Evolutionary conservation across 805 yeast species (phyloP), one percentile per base, ranked within the genome.

Genomic region (Saturnispora diversa): DNA sequence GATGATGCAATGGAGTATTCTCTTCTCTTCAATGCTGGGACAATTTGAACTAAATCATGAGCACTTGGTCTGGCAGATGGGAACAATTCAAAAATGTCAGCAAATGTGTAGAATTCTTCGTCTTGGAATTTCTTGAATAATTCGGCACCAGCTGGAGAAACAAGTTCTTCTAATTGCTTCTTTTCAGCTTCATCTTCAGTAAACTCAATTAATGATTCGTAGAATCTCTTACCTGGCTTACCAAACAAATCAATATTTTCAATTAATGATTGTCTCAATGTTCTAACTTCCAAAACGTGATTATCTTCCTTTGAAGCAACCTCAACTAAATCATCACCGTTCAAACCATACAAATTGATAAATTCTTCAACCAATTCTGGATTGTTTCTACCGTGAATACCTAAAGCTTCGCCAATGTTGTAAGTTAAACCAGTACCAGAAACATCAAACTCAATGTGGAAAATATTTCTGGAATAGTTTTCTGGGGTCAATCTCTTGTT

Each of bases 1-100:
- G 97, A 88, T 1, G 97, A 88, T 3, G 97, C 97, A 63, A 90
- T 90, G 11, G 97, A 90, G 62, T 90, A 90, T 65, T 90, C 97
- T 70, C 97, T 84, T 70, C 97, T 82, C 71, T 90, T 90, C 58
- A 88, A 72, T 13, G 95, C 88, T 17, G 94, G 77, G 49, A 90
- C 74, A 43, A 90, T 63, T 51, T 72, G 72, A 26, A 81, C 75
- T 52, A 90, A 71, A 19, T 84, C 86, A 42, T 68, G 70, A 43
- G 82, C 66, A 4, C 76, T 53, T 20, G 97, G 97, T 60, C 80
- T 78, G 19, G 90, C 95, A 43, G 88, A 78, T 51, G 75, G 69
- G 72, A 84, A 90, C 56, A 82, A 75, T 50, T 74, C 75, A 50
- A 88, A 72, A 46, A 88, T 72, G 59, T 90, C 97, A 39, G 77